Evolutionary conservation across 306 rosid species (phyloP).

Genomic region (Trifolium pratense): DNA sequence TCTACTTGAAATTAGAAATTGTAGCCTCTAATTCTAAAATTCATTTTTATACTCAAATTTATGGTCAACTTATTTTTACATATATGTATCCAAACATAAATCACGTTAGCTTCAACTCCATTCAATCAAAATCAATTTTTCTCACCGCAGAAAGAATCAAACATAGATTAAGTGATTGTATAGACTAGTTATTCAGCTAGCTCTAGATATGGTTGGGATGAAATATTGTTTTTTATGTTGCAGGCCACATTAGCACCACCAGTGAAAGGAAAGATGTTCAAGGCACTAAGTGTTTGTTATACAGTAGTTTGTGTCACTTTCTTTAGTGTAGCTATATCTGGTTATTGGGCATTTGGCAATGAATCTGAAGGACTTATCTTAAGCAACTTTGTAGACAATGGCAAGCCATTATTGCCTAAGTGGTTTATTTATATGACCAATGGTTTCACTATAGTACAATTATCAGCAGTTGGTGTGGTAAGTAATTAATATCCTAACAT

Average conservation of each 20-base stretch:
- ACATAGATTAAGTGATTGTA: too few species aligned
- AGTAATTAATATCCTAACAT: background rate
- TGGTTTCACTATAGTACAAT: slow-evolving; percentile 66
- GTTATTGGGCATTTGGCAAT: slow-evolving; percentile 92
- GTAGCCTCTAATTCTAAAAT: too few species aligned
- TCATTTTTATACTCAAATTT: too few species aligned
- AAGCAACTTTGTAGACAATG: slow-evolving; percentile 62
- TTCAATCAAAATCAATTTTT: too few species aligned
- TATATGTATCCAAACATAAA: too few species aligned
- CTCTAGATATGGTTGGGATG: too few species aligned
- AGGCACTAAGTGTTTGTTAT: slow-evolving; percentile 70
- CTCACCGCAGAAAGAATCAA: too few species aligned
- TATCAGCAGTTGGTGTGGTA: slow-evolving; percentile 78
- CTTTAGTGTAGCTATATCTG: slow-evolving; percentile 71
- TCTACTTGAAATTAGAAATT: too few species aligned
- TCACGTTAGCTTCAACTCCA: too few species aligned
- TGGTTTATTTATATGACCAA: slow-evolving; percentile 75
- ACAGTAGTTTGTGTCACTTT: slow-evolving; percentile 52
- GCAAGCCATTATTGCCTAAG: slow-evolving; percentile 60
- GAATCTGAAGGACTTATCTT: slow-evolving; percentile 56
- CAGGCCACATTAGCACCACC: slow-evolving; percentile 89
- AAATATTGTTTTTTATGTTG: too few species aligned
- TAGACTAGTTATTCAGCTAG: too few species aligned
- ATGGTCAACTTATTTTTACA: too few species aligned
- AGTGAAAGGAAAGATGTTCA: slow-evolving; percentile 86